Percentiles rank a stretch among this genome's conserved stretches.
Conservation (phyloP, 495 filamentous ascomycete genomes). For the Aspergillus haitiensis region DNA sequence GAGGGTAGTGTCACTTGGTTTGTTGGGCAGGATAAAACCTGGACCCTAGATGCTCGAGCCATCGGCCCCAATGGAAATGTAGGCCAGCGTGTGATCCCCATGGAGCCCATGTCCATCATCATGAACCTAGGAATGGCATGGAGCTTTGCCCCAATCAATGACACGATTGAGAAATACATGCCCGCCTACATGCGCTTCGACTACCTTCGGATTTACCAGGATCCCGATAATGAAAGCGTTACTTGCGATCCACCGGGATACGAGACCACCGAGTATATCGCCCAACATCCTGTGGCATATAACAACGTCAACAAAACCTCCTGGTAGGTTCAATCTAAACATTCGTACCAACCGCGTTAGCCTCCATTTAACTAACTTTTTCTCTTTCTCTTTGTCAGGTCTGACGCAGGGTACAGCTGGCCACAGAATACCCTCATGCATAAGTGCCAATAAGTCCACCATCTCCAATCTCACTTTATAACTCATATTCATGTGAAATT, state of each 20-base stretch:
- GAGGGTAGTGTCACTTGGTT: constrained; percentile 66
- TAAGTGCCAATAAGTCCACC: constrained; percentile 30
- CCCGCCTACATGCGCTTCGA: constrained; percentile 73
- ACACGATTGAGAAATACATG: constrained; percentile 53
- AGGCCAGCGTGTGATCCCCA: constrained; percentile 65
- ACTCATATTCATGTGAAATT: not conserved
- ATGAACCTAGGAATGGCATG: constrained; percentile 74
- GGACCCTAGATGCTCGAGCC: constrained; percentile 64
- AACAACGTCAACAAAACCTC: constrained; percentile 63
- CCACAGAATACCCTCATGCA: constrained; percentile 52
- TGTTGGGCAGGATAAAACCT: constrained; percentile 63
- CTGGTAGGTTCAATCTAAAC: constrained; percentile 32
- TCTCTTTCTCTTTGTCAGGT: constrained; percentile 20
- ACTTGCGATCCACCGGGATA: constrained; percentile 73
- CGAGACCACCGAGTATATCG: constrained; percentile 70
- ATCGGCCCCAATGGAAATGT: constrained; percentile 74
- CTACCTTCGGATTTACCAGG: constrained; percentile 75
- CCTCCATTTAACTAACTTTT: constrained; percentile 12
- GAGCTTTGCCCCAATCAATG: constrained; percentile 63
- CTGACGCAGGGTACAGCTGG: constrained; percentile 45
- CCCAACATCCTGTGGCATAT: constrained; percentile 61
- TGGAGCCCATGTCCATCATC: constrained; percentile 69
- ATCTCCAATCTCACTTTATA: too few relatives aligned
- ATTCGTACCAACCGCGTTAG: constrained; percentile 11
- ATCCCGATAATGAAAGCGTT: constrained; percentile 55